Evolutionary conservation across 2,329 filamentous ascomycete genomes (phyloP).

Genomic region (Xylariaceae sp.): DNA sequence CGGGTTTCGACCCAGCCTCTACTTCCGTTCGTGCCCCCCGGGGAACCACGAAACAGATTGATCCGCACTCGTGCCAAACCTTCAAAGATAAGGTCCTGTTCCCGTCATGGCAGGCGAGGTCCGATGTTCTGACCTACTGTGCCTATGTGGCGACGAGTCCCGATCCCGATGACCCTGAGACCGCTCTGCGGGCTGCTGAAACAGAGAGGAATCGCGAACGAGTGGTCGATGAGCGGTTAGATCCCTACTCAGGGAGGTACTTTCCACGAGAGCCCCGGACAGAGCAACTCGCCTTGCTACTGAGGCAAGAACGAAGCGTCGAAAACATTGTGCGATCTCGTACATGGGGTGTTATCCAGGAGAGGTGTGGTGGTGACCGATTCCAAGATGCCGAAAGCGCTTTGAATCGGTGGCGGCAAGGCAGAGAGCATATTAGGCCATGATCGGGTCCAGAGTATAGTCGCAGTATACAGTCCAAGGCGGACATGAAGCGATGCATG

Average conservation of each 20-base stretch:
- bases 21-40: constrained; percentile 59
- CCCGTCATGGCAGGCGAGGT: constrained; percentile 78
- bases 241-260: constrained; percentile 84
- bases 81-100: constrained; percentile 81
- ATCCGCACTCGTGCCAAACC: constrained; percentile 55
- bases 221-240: constrained; percentile 79
- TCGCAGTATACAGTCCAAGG: background rate
- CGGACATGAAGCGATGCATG: background rate
- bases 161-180: constrained; percentile 80
- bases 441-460: background rate
- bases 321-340: constrained; percentile 74
- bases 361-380: constrained; percentile 60
- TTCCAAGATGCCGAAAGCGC: constrained; percentile 53
- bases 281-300: constrained; percentile 66
- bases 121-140: constrained; percentile 84
- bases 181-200: constrained; percentile 63
- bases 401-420: constrained; percentile 29
- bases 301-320: constrained; percentile 70
- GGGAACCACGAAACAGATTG: constrained; percentile 49
- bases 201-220: constrained; percentile 63
- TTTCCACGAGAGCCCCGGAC: constrained; percentile 76
- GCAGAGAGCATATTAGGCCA: constrained; percentile 15
- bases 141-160: constrained; percentile 79
- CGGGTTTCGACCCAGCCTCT: constrained; percentile 73
- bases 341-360: constrained; percentile 73